Evolutionary conservation across 257 asterid species (phyloP).

Genomic region (Salvia hispanica): DNA sequence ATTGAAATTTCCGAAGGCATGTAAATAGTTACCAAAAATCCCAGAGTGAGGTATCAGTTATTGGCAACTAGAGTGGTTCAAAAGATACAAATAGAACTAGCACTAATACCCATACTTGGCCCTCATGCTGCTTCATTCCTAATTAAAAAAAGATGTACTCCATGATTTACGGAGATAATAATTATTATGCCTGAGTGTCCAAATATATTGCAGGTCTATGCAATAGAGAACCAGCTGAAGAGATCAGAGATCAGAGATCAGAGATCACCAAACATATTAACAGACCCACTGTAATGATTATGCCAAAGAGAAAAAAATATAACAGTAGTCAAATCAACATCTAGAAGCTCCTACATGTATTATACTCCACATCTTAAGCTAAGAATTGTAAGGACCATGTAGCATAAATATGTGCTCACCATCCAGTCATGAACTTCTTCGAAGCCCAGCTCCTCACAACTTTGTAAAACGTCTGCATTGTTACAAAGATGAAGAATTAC

Average conservation of each 20-base stretch:
- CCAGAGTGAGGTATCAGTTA: slow-evolving; percentile 1
- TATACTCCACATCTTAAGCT: slow-evolving; percentile 2
- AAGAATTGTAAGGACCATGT: background rate
- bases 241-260: slow-evolving; percentile 16
- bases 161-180: background rate
- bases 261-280: slow-evolving; percentile 8
- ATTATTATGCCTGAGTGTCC: background rate
- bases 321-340: no score
- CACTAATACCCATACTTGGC: background rate
- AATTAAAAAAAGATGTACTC: background rate
- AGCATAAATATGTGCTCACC: slow-evolving; percentile 52
- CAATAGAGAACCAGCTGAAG: slow-evolving; percentile 16
- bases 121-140: slow-evolving; percentile 16
- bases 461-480: slow-evolving; percentile 80
- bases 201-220: background rate
- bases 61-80: background rate
- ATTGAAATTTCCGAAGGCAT: background rate
- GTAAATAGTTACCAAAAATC: background rate
- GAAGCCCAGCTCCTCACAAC: slow-evolving; percentile 98
- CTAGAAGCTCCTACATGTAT: slow-evolving; percentile 9
- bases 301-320: background rate
- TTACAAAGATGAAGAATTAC: slow-evolving; percentile 28
- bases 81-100: slow-evolving; percentile 19
- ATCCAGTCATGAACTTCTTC: slow-evolving; percentile 96
- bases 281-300: slow-evolving; percentile 14